Evolutionary conservation across 1,284 basidiomycete genomes (phyloP).

Genomic region (Golubevia pallescens): DNA sequence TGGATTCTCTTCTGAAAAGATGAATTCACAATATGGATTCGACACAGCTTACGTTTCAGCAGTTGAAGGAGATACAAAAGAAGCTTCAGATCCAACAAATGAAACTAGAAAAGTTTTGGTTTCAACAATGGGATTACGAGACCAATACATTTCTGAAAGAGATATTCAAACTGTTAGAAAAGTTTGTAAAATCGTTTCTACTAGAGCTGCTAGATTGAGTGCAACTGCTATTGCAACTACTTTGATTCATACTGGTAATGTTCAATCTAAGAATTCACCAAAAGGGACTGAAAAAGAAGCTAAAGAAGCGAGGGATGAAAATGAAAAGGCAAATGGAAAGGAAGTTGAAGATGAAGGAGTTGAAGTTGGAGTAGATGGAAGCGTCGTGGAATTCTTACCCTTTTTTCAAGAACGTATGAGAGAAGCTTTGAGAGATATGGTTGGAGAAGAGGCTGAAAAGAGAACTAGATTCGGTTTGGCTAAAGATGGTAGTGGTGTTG

Average conservation of each 20-base stretch:
- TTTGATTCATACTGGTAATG: constrained; percentile 78
- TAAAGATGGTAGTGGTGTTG: constrained; percentile 96
- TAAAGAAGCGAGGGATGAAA: constrained; percentile 81
- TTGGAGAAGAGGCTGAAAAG: constrained; percentile 80
- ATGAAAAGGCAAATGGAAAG: constrained; percentile 70
- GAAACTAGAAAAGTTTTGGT: constrained; percentile 70
- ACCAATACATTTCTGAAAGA: constrained; percentile 64
- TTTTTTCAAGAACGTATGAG: constrained; percentile 77
- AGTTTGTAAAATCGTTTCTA: constrained; percentile 78
- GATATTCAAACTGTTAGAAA: constrained; percentile 79
- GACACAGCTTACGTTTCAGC: constrained; percentile 91
- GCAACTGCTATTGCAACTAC: constrained; percentile 86
- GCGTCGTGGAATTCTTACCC: constrained; percentile 89
- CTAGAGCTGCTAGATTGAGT: constrained; percentile 81
- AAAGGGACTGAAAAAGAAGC: constrained; percentile 68
- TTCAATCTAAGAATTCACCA: constrained; percentile 66
- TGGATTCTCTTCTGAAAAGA: constrained; percentile 74
- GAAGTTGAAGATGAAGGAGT: constrained; percentile 60
- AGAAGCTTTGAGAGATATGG: constrained; percentile 75
- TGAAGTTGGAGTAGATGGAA: constrained; percentile 48
- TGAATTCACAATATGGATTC: constrained; percentile 91
- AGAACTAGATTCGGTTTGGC: constrained; percentile 85
- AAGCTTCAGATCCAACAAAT: constrained; percentile 16
- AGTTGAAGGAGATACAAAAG: constrained; percentile 70
- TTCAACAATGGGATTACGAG: constrained; percentile 71